These are phyloP conservation scores for Heterotrichella gracilis DNA, from an alignment of 352 stramenopile species.

Conservation along the genomic window DNA sequence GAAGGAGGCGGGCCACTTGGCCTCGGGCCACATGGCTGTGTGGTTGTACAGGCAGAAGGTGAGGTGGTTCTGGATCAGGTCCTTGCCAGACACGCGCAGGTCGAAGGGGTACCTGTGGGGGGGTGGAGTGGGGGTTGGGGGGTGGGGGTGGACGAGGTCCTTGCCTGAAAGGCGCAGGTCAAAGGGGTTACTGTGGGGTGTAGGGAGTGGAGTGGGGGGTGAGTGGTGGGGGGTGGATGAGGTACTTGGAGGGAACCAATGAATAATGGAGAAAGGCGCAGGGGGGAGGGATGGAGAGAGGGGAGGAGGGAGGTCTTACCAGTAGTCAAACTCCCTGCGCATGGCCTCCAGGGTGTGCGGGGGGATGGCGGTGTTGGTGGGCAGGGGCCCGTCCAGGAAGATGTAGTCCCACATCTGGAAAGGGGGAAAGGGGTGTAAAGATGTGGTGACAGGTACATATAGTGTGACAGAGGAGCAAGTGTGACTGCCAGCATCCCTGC, in stretches of 20 bases:
- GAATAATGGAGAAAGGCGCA: no score
- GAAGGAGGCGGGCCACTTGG: conserved; percentile 78
- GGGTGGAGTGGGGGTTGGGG: no score
- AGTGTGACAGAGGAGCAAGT: no score
- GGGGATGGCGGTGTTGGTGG: conserved; percentile 43
- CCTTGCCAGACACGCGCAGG: conserved; percentile 69
- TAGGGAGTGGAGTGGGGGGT: no score
- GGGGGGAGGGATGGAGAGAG: no score
- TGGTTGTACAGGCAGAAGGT: conserved; percentile 99
- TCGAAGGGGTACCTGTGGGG: conserved; percentile 98
- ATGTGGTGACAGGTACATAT: no score
- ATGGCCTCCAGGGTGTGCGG: conserved; percentile 56
- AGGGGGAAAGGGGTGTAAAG: no score
- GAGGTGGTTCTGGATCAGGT: conserved; percentile 90
- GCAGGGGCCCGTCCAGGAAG: conserved; percentile 49
- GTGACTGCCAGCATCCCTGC: no score
- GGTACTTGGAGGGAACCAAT: no score
- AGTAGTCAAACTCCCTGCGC: conserved; percentile 88
- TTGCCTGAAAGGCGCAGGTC: conserved; percentile 78
- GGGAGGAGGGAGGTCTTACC: no score
- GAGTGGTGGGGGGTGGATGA: conserved; percentile 95
- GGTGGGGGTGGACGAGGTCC: conserved; percentile 79
- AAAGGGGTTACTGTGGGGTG: no score
- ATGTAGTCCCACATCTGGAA: conserved; percentile 99
- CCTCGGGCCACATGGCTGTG: conserved; percentile 85